Conservation (phyloP, 1,284 basidiomycete genomes). For the Trichosporon asahii region DNA sequence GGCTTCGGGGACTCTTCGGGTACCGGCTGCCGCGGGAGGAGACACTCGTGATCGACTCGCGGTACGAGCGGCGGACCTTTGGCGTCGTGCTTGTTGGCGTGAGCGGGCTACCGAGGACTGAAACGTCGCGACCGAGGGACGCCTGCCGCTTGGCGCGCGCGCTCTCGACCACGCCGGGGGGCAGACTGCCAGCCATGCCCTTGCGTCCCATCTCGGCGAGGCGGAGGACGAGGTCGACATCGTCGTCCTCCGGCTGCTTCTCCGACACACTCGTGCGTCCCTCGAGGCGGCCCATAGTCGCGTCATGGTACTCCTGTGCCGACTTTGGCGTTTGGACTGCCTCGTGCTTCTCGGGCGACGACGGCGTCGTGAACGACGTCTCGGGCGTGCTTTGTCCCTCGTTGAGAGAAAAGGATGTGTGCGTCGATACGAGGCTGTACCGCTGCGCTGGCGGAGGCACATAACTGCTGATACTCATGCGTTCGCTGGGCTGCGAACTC, state of each 20-base stretch:
- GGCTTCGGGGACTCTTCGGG: background rate
- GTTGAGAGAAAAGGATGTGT: background rate
- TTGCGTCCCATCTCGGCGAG: constrained; percentile 8
- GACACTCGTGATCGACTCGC: background rate
- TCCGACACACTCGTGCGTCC: background rate
- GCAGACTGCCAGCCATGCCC: background rate
- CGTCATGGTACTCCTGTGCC: background rate
- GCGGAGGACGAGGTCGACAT: constrained; percentile 4
- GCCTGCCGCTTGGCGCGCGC: constrained; percentile 3
- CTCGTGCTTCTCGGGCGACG: constrained; percentile 1
- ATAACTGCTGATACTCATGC: background rate
- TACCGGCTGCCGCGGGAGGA: constrained; percentile 2
- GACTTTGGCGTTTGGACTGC: background rate
- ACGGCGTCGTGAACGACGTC: background rate
- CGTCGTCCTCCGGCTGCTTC: background rate
- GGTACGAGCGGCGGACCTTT: background rate
- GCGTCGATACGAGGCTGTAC: background rate
- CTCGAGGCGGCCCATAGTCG: constrained; percentile 5
- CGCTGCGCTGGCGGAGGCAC: background rate
- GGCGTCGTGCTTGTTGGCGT: background rate
- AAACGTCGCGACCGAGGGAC: background rate
- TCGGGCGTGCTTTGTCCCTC: background rate
- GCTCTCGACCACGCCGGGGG: background rate
- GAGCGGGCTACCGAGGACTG: background rate
- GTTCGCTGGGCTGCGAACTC: background rate